Evolutionary conservation across 2,329 filamentous ascomycete genomes (phyloP).

Genomic region (Xylaria sp.): DNA sequence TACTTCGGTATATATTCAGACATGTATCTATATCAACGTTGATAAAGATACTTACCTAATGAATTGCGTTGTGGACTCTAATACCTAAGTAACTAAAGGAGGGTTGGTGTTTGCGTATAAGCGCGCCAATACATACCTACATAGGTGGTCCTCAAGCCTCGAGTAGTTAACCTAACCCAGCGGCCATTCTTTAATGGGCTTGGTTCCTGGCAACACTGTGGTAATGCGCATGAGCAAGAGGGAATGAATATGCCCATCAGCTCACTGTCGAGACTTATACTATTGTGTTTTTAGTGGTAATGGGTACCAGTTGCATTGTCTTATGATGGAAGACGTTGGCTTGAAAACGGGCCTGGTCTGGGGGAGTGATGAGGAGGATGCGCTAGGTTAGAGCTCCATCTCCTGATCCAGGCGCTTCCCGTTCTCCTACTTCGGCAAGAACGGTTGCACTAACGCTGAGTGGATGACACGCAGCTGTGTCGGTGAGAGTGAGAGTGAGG

Average conservation of each 20-base stretch:
- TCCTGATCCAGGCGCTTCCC: neutral
- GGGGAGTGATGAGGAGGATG: neutral
- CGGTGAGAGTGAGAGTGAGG: neutral
- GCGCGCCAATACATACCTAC: neutral
- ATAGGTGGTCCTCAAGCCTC: neutral
- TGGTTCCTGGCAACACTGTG: neutral
- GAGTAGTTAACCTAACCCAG: neutral
- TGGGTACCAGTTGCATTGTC: no score
- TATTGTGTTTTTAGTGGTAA: neutral
- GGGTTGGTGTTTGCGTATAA: neutral
- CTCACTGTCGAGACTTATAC: no score
- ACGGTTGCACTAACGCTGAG: neutral
- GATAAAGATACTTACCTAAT: no score
- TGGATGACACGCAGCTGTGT: neutral
- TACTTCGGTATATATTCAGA: no score
- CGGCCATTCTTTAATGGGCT: neutral
- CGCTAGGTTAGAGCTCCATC: neutral
- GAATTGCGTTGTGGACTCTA: no score
- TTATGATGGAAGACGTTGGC: no score
- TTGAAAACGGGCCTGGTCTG: no score
- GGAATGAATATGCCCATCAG: no score
- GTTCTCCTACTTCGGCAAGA: neutral
- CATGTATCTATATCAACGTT: no score
- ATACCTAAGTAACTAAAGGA: no score
- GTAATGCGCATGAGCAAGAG: neutral